Base-by-base conservation (phyloP, 2,329 filamentous ascomycete species). In the Cladobotryum protrusum region DNA sequence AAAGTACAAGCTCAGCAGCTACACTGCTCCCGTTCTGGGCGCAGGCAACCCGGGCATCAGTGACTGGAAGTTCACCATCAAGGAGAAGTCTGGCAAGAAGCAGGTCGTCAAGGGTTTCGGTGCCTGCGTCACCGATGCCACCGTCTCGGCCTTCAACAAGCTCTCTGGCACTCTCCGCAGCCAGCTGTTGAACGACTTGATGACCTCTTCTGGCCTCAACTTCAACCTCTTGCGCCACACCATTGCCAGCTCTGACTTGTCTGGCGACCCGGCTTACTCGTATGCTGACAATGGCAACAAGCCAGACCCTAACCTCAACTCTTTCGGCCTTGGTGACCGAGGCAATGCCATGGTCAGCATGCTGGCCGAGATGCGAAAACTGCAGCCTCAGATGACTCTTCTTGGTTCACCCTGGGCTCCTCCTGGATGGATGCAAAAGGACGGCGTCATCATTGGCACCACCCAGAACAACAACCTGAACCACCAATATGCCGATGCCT, bases 381-480 rank as follows among this genome's bases (percentile, higher is more conserved):
- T 70, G 14, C 63, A 69, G 43, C 57, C 68, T 11, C 56, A 58
- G n/a, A 46, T 70, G 41, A 67, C 63, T 11, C 60, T 72, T 40
- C 47, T 72, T 9, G 70, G 70, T 2, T 66, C 65, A 7, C 59
- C 68, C 1, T 72, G 70, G 69, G 62, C 64, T 17, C 64, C 70
- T 1, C 70, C 70, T 1, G 69, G 63, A 0, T 72, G 70, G 70
- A 72, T 72, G 70, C 65, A 72, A 57, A 56, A 66, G 20, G 65
- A 72, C 51, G 52, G 61, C 7, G 60, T 58, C 24, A 54, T 70
- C 17, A 64, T 59, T 9, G 67, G 63, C 34, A 66, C 63, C 1
- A 46, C 42, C 4, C 48, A 63, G 11, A 59, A 65, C 56, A 69
- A 71, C 58, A 69, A 69, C 57, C 63, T 73, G 29, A 58, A 72